Percentiles rank a stretch among this genome's conserved stretches.
Conservation (phyloP, 2,329 filamentous ascomycete genomes). For the Aspergillus sp. region DNA sequence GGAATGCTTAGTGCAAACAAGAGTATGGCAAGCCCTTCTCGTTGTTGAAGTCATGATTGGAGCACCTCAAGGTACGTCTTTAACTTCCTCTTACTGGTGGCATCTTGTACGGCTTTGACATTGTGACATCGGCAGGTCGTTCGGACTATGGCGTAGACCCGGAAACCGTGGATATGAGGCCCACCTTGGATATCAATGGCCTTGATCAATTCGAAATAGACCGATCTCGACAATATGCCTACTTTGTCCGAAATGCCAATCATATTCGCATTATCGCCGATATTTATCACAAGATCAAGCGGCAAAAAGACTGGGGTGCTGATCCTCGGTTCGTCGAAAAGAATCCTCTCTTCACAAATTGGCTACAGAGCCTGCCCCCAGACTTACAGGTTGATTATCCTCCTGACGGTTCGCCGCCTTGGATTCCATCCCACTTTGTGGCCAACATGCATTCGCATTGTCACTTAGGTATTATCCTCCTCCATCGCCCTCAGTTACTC, state of each 20-base stretch:
- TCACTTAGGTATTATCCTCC: conserved; percentile 73
- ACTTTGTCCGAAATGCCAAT: conserved; percentile 67
- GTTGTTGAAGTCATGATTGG: conserved; percentile 87
- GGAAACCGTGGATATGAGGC: conserved; percentile 66
- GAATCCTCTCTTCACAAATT: conserved; percentile 67
- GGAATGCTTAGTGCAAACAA: conserved; percentile 76
- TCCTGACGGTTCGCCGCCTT: conserved; percentile 68
- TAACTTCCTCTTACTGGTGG: background rate
- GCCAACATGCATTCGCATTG: conserved; percentile 88
- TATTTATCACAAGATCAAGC: conserved; percentile 64
- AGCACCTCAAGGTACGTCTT: conserved; percentile 68
- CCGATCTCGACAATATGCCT: conserved; percentile 74
- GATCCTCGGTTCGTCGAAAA: conserved; percentile 75
- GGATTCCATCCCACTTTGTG: conserved; percentile 77
- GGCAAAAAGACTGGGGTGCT: conserved; percentile 74
- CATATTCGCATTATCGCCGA: conserved; percentile 71
- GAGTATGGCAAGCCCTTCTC: conserved; percentile 85
- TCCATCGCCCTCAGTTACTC: conserved; percentile 76
- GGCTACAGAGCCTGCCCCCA: conserved; percentile 66
- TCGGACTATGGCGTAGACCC: conserved; percentile 68
- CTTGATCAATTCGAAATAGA: conserved; percentile 67
- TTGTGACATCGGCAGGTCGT: conserved; percentile 49
- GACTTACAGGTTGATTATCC: conserved; percentile 74
- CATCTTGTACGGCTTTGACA: background rate
- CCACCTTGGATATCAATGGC: conserved; percentile 56